Evolutionary conservation across 23 red algal species (phyloP).

Genomic region (Rhodosorus marinus): DNA sequence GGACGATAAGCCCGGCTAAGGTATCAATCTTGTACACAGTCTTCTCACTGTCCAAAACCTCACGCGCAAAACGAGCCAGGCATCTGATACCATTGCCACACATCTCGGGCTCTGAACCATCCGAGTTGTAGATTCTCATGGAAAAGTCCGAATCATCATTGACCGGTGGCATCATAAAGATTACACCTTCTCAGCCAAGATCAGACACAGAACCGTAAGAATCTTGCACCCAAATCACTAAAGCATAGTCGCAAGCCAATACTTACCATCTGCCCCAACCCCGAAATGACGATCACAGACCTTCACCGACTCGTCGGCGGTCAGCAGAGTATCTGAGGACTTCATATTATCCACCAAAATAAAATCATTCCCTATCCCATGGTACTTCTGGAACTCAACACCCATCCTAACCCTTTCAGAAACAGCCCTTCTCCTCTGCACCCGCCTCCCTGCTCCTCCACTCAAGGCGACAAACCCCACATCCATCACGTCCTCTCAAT

Average conservation of each 20-base stretch:
- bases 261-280: slow-evolving; percentile 79
- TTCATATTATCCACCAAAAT: slow-evolving; percentile 79
- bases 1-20: slow-evolving; percentile 56
- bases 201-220: too few relatives aligned
- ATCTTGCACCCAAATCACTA: too few relatives aligned
- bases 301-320: slow-evolving; percentile 25
- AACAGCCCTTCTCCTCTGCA: too few relatives aligned
- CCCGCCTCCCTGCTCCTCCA: too few relatives aligned
- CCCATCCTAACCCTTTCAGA: neutral
- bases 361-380: slow-evolving; percentile 98
- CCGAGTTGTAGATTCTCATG: slow-evolving; percentile 88
- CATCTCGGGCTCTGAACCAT: slow-evolving; percentile 98
- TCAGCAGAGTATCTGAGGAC: slow-evolving; percentile 5
- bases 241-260: too few relatives aligned
- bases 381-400: slow-evolving; percentile 63
- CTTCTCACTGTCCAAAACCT: slow-evolving; percentile 2
- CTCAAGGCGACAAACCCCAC: too few relatives aligned
- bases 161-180: slow-evolving; percentile 66
- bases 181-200: too few relatives aligned
- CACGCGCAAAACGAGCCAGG: slow-evolving; percentile 63
- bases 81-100: slow-evolving; percentile 98
- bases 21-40: slow-evolving; percentile 39
- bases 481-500: too few relatives aligned
- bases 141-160: slow-evolving; percentile 18
- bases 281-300: slow-evolving; percentile 83